These are phyloP conservation scores for Bjerkandera adusta DNA, from an alignment of 1,284 basidiomycete genomes.

Conservation along the genomic window DNA sequence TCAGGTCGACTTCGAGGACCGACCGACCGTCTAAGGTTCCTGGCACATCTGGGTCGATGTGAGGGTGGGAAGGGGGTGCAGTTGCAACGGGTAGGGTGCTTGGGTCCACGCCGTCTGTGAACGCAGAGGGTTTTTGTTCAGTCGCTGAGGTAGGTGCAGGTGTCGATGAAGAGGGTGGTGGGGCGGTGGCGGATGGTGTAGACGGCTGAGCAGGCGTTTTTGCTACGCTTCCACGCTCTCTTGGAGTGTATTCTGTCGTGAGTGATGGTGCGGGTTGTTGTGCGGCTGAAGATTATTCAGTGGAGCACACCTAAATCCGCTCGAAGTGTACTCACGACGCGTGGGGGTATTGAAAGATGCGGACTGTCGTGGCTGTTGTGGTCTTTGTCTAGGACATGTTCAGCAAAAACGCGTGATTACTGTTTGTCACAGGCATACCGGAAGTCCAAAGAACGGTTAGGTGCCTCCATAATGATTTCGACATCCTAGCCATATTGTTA, in stretches of 20 bases:
- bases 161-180: constrained; percentile 26
- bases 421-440: constrained; percentile 44
- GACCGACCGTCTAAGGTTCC: constrained; percentile 78
- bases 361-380: constrained; percentile 30
- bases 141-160: constrained; percentile 22
- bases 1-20: constrained; percentile 88
- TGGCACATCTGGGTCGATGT: constrained; percentile 65
- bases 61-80: constrained; percentile 73
- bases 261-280: constrained; percentile 56
- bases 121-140: constrained; percentile 9
- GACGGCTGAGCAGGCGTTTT: constrained; percentile 26
- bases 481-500: constrained; percentile 50
- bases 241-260: constrained; percentile 89
- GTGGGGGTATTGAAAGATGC: constrained; percentile 37
- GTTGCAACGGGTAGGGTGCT: constrained; percentile 58
- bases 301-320: too few relatives aligned
- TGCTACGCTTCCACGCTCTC: constrained; percentile 56
- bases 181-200: constrained; percentile 4
- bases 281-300: constrained; percentile 16
- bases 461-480: constrained; percentile 78
- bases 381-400: constrained; percentile 20
- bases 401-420: not conserved
- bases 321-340: constrained; percentile 32
- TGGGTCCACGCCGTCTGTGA: constrained; percentile 41
- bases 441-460: constrained; percentile 69